phyloP scores from a whole-genome alignment of 192 early-diverging fungal genomes.

The Backusella liffmaniae region DNA sequence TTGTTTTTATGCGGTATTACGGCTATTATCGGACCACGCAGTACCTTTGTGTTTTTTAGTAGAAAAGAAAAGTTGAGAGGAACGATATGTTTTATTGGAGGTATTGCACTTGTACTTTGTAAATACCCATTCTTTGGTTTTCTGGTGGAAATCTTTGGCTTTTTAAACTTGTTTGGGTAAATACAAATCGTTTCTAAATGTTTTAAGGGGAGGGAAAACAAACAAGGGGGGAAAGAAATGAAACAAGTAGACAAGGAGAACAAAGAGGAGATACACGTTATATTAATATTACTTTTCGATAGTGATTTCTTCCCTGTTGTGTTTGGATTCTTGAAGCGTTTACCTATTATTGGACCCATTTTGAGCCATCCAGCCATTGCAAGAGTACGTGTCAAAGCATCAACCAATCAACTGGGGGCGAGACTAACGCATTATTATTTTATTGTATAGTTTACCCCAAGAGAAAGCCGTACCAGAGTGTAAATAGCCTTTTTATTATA shows the following conservation, averaged over 20 bases:
- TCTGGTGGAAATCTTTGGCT: slow-evolving; percentile 87
- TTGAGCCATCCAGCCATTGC: slow-evolving; percentile 83
- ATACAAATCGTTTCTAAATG: neutral
- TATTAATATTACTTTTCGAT: too few relatives aligned
- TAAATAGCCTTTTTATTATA: slow-evolving; percentile 19
- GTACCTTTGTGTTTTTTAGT: slow-evolving; percentile 87
- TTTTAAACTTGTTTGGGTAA: slow-evolving; percentile 97
- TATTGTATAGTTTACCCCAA: slow-evolving; percentile 15
- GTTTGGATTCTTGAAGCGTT: slow-evolving; percentile 79
- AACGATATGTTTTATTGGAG: slow-evolving; percentile 85
- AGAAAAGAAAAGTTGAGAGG: slow-evolving; percentile 85
- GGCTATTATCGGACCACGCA: slow-evolving; percentile 84
- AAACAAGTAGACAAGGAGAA: neutral
- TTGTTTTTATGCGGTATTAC: slow-evolving; percentile 89
- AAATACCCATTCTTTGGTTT: slow-evolving; percentile 92
- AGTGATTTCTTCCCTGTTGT: slow-evolving; percentile 98
- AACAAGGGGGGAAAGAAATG: neutral
- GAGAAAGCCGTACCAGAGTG: slow-evolving; percentile 31
- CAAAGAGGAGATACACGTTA: too few relatives aligned
- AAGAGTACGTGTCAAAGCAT: slow-evolving; percentile 45
- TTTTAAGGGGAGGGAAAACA: neutral
- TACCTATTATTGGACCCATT: slow-evolving; percentile 89
- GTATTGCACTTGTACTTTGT: slow-evolving; percentile 85
- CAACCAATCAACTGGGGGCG: neutral
- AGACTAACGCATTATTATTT: neutral